These are phyloP conservation scores for Diplodia sapinea DNA, from an alignment of 2,329 filamentous ascomycete genomes.

Conservation along the genomic window DNA sequence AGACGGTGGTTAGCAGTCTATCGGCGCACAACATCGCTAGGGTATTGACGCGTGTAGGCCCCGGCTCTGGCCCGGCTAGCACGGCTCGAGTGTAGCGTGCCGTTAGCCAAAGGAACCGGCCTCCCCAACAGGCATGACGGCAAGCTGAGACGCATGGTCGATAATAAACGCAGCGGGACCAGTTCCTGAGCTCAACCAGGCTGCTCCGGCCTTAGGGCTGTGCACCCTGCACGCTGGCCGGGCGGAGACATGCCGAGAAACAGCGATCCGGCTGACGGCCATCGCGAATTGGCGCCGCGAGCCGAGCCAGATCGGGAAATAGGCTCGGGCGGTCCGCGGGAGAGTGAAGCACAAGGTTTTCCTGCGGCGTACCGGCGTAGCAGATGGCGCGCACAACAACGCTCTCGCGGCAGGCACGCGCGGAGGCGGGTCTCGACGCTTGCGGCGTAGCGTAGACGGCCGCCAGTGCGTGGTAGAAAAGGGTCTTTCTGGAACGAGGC, in stretches of 20 bases:
- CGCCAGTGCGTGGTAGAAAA: neutral
- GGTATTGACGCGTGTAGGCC: slow-evolving; percentile 17
- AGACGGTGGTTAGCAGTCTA: slow-evolving; percentile 9
- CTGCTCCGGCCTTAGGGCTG: slow-evolving; percentile 13
- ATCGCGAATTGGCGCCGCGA: neutral
- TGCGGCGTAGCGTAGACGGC: no score
- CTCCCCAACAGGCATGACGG: slow-evolving; percentile 7
- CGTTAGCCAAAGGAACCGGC: slow-evolving; percentile 7
- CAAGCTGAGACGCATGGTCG: neutral
- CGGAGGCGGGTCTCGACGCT: slow-evolving; percentile 1
- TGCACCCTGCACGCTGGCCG: neutral
- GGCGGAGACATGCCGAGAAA: neutral
- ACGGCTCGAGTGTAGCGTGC: slow-evolving; percentile 12
- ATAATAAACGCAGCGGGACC: neutral
- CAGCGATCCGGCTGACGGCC: slow-evolving; percentile 13
- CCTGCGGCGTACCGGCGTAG: neutral
- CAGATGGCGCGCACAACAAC: neutral
- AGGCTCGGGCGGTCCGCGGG: slow-evolving; percentile 5
- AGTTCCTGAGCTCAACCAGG: neutral
- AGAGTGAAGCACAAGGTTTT: slow-evolving; percentile 9
- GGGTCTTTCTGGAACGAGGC: neutral
- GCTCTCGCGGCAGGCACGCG: neutral
- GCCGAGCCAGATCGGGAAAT: neutral
- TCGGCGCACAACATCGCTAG: slow-evolving; percentile 20
- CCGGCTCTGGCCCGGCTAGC: neutral